Conservation (phyloP, 1,284 basidiomycete species). For the Leccinum glutinopallens region DNA sequence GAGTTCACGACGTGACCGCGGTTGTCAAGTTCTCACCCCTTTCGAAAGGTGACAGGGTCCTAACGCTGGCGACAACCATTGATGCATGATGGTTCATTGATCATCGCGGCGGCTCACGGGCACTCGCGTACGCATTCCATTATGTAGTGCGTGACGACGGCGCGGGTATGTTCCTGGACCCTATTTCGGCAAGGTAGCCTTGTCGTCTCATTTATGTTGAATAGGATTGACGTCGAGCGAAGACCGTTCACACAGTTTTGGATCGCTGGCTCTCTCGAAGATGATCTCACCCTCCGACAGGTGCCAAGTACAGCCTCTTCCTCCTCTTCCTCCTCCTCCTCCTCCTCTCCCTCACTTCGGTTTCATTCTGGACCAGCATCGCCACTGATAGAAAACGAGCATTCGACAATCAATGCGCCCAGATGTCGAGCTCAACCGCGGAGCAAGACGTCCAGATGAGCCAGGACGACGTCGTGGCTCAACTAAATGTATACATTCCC, state of each 20-base stretch:
- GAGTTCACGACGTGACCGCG: slow-evolving; percentile 69
- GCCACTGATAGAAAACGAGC: not conserved
- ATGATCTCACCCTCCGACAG: slow-evolving; percentile 22
- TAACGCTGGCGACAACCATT: slow-evolving; percentile 67
- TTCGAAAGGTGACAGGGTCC: slow-evolving; percentile 79
- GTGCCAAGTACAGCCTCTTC: slow-evolving; percentile 22
- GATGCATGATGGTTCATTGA: too few species aligned
- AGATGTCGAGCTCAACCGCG: slow-evolving; percentile 14
- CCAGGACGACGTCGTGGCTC: slow-evolving; percentile 50
- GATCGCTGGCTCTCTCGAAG: slow-evolving; percentile 17
- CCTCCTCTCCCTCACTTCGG: slow-evolving; percentile 19
- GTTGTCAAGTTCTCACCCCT: slow-evolving; percentile 87
- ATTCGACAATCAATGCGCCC: slow-evolving; percentile 4
- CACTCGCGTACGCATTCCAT: slow-evolving; percentile 47
- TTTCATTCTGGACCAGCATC: slow-evolving; percentile 3
- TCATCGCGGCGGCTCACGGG: slow-evolving; percentile 27
- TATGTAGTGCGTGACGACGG: slow-evolving; percentile 68
- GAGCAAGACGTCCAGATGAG: slow-evolving; percentile 30
- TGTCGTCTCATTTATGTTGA: slow-evolving; percentile 68
- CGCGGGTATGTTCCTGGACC: slow-evolving; percentile 62
- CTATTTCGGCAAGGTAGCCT: slow-evolving; percentile 52
- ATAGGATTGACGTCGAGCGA: slow-evolving; percentile 14
- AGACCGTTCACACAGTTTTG: slow-evolving; percentile 19
- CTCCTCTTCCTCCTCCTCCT: not conserved
- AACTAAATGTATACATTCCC: slow-evolving; percentile 50